Evolutionary conservation across 2,329 filamentous ascomycete species (phyloP).

Genomic region (Pseudocercospora vitis): DNA sequence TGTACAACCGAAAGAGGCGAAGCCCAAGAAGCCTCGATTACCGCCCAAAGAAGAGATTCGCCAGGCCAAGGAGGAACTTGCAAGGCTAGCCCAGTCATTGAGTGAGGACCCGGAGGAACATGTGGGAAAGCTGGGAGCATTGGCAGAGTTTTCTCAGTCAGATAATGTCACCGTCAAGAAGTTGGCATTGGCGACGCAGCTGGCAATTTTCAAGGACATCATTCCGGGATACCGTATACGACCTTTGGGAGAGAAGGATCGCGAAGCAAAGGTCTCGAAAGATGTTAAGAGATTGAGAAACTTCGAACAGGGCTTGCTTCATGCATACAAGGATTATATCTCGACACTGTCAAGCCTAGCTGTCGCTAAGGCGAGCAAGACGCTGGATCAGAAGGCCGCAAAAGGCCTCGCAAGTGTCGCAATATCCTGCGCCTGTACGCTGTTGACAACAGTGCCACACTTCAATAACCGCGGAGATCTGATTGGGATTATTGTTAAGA

Average conservation of each 20-base stretch:
- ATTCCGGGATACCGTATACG: slow-evolving; percentile 96
- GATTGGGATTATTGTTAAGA: slow-evolving; percentile 80
- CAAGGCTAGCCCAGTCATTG: slow-evolving; percentile 73
- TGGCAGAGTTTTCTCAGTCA: slow-evolving; percentile 72
- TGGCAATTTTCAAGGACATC: slow-evolving; percentile 89
- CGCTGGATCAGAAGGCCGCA: slow-evolving; percentile 37
- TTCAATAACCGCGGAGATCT: slow-evolving; percentile 95
- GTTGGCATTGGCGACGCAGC: slow-evolving; percentile 79
- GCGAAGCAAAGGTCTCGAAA: slow-evolving; percentile 81
- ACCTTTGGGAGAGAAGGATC: slow-evolving; percentile 70
- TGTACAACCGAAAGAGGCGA: slow-evolving; percentile 45
- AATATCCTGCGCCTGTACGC: slow-evolving; percentile 78
- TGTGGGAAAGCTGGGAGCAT: slow-evolving; percentile 71
- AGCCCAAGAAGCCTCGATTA: slow-evolving; percentile 61
- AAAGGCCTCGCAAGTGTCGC: slow-evolving; percentile 66
- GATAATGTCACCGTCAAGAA: slow-evolving; percentile 75
- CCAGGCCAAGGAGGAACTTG: slow-evolving; percentile 88
- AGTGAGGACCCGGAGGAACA: slow-evolving; percentile 95
- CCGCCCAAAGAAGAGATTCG: slow-evolving; percentile 77
- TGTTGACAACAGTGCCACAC: slow-evolving; percentile 81
- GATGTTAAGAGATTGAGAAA: slow-evolving; percentile 78
- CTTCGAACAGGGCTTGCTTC: slow-evolving; percentile 85
- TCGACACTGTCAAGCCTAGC: slow-evolving; percentile 70
- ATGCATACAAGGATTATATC: slow-evolving; percentile 82
- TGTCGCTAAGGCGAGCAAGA: slow-evolving; percentile 51